These are phyloP conservation scores for Paramecium primaurelia DNA, from an alignment of 73 alveolate genomes.

Conservation along the genomic window DNA sequence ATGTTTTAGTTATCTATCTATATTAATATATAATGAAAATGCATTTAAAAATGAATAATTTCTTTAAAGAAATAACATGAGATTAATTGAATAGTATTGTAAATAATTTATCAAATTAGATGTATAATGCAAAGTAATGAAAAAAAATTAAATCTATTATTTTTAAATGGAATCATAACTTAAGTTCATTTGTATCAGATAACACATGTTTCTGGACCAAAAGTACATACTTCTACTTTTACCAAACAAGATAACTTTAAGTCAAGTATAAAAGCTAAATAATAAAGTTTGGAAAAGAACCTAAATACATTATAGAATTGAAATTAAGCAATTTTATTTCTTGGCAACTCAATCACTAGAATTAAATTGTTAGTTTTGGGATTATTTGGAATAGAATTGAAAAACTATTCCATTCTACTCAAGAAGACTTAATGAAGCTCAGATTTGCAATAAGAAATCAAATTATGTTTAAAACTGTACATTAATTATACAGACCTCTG, in stretches of 20 bases:
- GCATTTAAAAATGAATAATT: not conserved
- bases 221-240: not conserved
- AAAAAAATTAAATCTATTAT: not conserved
- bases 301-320: not conserved
- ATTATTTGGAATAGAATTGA: not conserved
- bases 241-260: not conserved
- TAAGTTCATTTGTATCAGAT: not conserved
- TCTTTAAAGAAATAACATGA: not conserved
- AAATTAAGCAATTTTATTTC: not conserved
- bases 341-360: not conserved
- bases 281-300: not conserved
- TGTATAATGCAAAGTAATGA: not conserved
- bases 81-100: not conserved
- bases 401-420: not conserved
- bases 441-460: not conserved
- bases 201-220: not conserved
- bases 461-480: not conserved
- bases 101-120: not conserved
- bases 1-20: too few relatives aligned
- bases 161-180: not conserved
- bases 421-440: not conserved
- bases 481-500: not conserved
- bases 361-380: not conserved
- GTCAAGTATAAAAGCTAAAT: not conserved
- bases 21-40: too few relatives aligned